Conservation (phyloP, 352 stramenopile species). For the Phytophthora syringae region DNA sequence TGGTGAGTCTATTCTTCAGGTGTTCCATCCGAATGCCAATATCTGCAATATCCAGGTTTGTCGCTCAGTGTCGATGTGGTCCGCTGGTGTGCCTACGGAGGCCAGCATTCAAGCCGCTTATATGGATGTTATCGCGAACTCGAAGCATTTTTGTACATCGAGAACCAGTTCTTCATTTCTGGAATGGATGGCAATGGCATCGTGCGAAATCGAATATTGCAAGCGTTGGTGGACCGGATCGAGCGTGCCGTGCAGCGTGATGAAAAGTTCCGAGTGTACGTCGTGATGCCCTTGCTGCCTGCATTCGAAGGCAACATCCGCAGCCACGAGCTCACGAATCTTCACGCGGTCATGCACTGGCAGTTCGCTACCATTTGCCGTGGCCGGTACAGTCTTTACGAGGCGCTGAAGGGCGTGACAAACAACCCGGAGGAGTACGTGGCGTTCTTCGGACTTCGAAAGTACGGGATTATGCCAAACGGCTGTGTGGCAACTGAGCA, state of each 20-base stretch:
- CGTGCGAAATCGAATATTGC: conserved; percentile 82
- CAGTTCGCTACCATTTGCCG: conserved; percentile 89
- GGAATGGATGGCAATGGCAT: conserved; percentile 80
- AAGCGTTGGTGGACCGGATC: conserved; percentile 87
- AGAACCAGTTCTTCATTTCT: conserved; percentile 94
- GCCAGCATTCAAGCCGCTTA: conserved; percentile 86
- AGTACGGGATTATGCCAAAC: conserved; percentile 84
- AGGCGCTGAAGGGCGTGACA: conserved; percentile 66
- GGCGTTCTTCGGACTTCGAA: conserved; percentile 84
- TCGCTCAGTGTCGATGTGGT: conserved; percentile 89
- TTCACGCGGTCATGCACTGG: conserved; percentile 91
- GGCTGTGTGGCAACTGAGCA: conserved; percentile 84
- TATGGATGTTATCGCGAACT: conserved; percentile 80
- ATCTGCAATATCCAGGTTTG: conserved; percentile 86
- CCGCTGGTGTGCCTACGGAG: conserved; percentile 81
- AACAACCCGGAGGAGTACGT: conserved; percentile 79
- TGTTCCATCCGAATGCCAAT: conserved; percentile 76
- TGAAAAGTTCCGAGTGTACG: conserved; percentile 83
- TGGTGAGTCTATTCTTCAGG: conserved; percentile 66
- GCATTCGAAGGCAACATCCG: conserved; percentile 87
- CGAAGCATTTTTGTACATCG: conserved; percentile 92
- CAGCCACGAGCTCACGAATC: conserved; percentile 83
- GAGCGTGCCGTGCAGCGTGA: conserved; percentile 73
- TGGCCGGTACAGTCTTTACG: conserved; percentile 81
- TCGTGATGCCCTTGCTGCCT: conserved; percentile 86